Evolutionary conservation across 169 alveolate species (phyloP), one percentile per base, ranked within the genome.

Genomic region (Cryptosporidium andersoni): DNA sequence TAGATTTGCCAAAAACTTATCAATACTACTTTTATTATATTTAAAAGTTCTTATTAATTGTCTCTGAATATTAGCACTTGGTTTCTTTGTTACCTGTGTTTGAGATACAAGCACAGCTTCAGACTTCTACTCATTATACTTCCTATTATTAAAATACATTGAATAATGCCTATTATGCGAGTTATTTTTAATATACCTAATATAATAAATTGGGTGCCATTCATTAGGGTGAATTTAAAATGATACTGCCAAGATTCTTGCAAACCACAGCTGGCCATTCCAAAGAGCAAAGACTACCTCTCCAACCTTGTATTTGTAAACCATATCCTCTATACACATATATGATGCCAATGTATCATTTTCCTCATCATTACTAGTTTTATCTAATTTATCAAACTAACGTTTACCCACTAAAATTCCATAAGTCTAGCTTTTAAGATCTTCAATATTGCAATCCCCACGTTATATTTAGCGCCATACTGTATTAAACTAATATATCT

Each of bases 221-320:
- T 68, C 68, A 40, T 74, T 60, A 25, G 68, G 85, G 25, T 74
- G 67, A 16, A 74, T 74, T 34, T 74, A 58, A n/a, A 74, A 11
- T 45, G 85, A 74, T 7, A 37, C n/a, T 14, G 39, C 85, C 34
- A 74, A 74, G 25, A 74, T 60, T 5, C 55, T 51, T 34, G 85
- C 85, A 12, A 43, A 58, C 85, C 85, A 74, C 9, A 74, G 4
- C 36, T 74, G 85, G 25, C 85, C 68, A 37, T 58, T 74, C 85
- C 85, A 74, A 11, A 58, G 42, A 7, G 85, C 55, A 43, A 58
- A 74, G 12, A 74, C 85, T 11, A 74, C 2, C 43, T 74, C 68
- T 43, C 64, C 68, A 4, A 74, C 36, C 36, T 48, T 60, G 48
- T 74, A 58, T 39, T 58, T 74, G 60, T 58, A 43, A 6, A 60